A percentile compares a stretch with the other conserved stretches of the same genome.
Conservation (phyloP, 768 basidiomycete species). For the Ephemerocybe angulata region DNA sequence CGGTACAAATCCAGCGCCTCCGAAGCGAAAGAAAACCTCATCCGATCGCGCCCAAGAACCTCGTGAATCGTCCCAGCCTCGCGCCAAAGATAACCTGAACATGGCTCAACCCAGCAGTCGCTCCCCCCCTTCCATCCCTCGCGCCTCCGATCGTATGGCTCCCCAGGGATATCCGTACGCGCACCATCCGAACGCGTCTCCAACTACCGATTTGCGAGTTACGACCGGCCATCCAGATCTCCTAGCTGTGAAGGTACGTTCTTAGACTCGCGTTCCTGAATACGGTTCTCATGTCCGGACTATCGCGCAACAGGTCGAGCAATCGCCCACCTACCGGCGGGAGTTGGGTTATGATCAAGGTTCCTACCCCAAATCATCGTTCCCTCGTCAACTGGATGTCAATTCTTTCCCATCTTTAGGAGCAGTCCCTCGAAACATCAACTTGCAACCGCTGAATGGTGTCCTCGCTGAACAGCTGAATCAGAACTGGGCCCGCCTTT, state of each 20-base stretch:
- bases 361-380: constrained; percentile 32
- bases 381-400: constrained; percentile 37
- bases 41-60: neutral
- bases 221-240: constrained; percentile 20
- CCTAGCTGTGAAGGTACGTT: constrained; percentile 26
- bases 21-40: constrained; percentile 37
- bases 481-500: neutral
- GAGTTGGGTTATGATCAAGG: constrained; percentile 29
- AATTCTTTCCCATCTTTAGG: constrained; percentile 34
- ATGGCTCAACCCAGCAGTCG: neutral
- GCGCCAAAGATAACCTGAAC: neutral
- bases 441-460: neutral
- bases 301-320: no score
- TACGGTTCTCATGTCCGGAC: no score
- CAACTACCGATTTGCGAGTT: constrained; percentile 29
- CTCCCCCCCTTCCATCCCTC: neutral
- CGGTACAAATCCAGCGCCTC: constrained; percentile 44
- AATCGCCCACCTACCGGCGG: neutral
- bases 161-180: constrained; percentile 1
- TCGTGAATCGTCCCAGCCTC: constrained; percentile 4
- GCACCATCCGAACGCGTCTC: constrained; percentile 6
- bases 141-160: neutral
- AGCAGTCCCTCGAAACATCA: constrained; percentile 1
- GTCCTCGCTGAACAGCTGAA: neutral
- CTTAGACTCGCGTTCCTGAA: no score